These are phyloP conservation scores for Musa itinerans DNA, from an alignment of 176 grass and related monocot genomes.

Conservation along the genomic window DNA sequence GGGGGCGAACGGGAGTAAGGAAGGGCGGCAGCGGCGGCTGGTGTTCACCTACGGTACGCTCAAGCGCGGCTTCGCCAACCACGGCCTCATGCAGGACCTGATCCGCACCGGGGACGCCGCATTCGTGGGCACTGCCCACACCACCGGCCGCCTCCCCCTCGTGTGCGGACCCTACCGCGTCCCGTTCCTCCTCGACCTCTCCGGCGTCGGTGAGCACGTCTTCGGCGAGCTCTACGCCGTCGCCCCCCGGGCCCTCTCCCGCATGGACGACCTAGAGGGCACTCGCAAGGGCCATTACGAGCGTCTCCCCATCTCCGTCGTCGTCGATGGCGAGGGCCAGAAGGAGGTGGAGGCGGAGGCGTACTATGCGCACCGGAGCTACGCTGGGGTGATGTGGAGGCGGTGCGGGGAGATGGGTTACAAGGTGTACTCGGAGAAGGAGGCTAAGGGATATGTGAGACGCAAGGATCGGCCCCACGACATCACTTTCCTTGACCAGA, in stretches of 20 bases:
- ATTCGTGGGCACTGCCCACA: slow-evolving; percentile 11
- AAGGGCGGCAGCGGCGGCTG: slow-evolving; percentile 10
- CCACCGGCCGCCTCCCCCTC: slow-evolving; percentile 27
- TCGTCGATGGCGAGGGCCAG: background rate
- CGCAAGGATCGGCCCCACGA: slow-evolving; percentile 21
- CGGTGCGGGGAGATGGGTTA: slow-evolving; percentile 41
- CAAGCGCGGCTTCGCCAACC: slow-evolving; percentile 63
- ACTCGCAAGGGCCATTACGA: slow-evolving; percentile 58
- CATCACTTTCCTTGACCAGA: slow-evolving; percentile 32
- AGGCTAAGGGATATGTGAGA: slow-evolving; percentile 43
- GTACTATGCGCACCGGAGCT: slow-evolving; percentile 68
- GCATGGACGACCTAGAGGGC: slow-evolving; percentile 42
- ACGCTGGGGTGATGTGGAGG: slow-evolving; percentile 56
- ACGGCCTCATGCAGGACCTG: slow-evolving; percentile 30
- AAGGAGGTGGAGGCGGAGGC: slow-evolving; percentile 34
- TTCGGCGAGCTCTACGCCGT: slow-evolving; percentile 44
- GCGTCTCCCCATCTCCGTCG: slow-evolving; percentile 36
- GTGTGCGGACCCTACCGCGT: slow-evolving; percentile 46
- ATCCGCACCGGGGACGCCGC: slow-evolving; percentile 19
- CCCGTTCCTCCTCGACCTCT: slow-evolving; percentile 41
- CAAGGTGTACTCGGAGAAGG: slow-evolving; percentile 42
- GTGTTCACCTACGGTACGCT: slow-evolving; percentile 83
- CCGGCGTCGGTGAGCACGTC: slow-evolving; percentile 29
- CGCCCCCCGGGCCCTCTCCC: background rate
- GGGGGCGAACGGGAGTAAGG: background rate